Evolutionary conservation across 306 rosid species (phyloP).

Genomic region (Sesbania bispinosa): DNA sequence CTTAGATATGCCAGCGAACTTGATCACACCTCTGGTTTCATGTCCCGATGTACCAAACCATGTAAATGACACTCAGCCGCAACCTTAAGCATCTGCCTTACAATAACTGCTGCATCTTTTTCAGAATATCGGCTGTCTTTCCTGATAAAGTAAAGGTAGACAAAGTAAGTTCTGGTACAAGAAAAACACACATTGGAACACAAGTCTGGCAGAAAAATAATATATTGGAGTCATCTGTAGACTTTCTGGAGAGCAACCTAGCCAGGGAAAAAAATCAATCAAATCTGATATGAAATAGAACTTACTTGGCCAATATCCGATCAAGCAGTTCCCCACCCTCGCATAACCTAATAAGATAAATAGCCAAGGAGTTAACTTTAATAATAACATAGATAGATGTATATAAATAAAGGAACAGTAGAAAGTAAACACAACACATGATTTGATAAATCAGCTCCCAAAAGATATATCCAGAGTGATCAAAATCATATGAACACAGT

Average conservation of each 20-base stretch:
- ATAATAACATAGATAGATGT: background rate
- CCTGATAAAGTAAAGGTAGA: slow-evolving; percentile 48
- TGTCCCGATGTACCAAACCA: slow-evolving; percentile 97
- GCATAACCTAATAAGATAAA: slow-evolving; percentile 62
- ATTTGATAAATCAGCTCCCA: slow-evolving; percentile 22
- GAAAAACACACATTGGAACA: background rate
- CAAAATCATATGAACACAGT: slow-evolving; percentile 8
- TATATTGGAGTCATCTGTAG: slow-evolving; percentile 4
- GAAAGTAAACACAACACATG: background rate
- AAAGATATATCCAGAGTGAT: slow-evolving; percentile 6
- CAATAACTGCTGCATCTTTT: slow-evolving; percentile 94
- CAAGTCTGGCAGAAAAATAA: background rate
- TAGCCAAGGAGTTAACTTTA: background rate
- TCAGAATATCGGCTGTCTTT: slow-evolving; percentile 94
- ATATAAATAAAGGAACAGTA: background rate
- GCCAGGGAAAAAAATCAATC: background rate
- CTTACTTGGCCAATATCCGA: slow-evolving; percentile 95
- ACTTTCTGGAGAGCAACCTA: background rate
- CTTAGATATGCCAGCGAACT: slow-evolving; percentile 12
- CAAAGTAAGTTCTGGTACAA: slow-evolving; percentile 15
- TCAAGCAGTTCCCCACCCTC: slow-evolving; percentile 98
- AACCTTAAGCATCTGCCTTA: slow-evolving; percentile 98
- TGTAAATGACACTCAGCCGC: slow-evolving; percentile 98
- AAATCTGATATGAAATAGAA: slow-evolving; percentile 20
- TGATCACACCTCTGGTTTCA: slow-evolving; percentile 89